These are phyloP conservation scores for Coemansia sp. DNA, from an alignment of 192 early-diverging fungal genomes.

Conservation along the genomic window DNA sequence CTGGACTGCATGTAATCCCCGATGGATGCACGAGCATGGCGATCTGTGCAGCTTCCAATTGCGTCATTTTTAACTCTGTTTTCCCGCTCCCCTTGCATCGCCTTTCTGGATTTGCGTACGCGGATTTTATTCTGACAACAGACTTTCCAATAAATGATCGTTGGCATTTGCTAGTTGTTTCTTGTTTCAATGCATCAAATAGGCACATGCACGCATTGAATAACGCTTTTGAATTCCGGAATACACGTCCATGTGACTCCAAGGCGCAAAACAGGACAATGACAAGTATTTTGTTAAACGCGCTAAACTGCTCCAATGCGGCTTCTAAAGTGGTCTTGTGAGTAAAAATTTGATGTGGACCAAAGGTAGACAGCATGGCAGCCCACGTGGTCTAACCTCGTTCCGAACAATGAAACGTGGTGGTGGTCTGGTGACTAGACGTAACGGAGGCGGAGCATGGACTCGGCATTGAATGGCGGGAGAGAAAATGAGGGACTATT, in stretches of 20 bases:
- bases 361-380: not conserved
- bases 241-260: conserved; percentile 4
- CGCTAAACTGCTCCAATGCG: too few relatives aligned
- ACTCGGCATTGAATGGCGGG: too few relatives aligned
- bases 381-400: not conserved
- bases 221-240: not conserved
- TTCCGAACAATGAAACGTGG: not conserved
- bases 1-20: not conserved
- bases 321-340: not conserved
- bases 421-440: not conserved
- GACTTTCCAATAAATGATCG: not conserved
- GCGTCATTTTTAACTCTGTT: not conserved
- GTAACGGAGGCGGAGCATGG: too few relatives aligned
- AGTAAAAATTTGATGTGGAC: not conserved
- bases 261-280: not conserved
- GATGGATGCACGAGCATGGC: not conserved
- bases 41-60: not conserved
- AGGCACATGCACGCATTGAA: not conserved
- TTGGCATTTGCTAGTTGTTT: too few relatives aligned
- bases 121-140: not conserved
- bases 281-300: not conserved
- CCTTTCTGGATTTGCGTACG: not conserved
- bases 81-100: not conserved
- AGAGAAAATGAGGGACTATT: not conserved
- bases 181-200: too few relatives aligned